Percentiles rank a stretch among this genome's conserved stretches.
phyloP scores from a whole-genome alignment of 495 filamentous ascomycete species.

The Neurospora hispaniola region DNA sequence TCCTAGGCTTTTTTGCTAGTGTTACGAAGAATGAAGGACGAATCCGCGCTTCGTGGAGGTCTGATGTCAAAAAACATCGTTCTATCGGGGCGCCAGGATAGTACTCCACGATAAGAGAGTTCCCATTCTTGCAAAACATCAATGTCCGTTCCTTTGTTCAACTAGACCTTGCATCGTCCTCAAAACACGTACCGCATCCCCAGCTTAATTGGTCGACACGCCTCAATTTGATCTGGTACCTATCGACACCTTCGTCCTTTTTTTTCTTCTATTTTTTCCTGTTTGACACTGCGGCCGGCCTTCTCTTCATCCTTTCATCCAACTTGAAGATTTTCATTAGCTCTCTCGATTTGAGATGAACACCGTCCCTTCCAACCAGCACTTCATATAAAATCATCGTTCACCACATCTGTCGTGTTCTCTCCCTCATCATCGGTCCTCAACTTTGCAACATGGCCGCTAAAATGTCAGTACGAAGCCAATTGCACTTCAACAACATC shows the following conservation, averaged over 20 bases:
- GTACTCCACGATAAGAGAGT: neutral
- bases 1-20: neutral
- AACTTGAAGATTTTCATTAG: neutral
- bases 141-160: neutral
- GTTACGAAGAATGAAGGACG: neutral
- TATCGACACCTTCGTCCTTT: neutral
- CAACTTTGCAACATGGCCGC: constrained; percentile 13
- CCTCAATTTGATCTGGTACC: neutral
- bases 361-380: neutral
- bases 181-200: neutral
- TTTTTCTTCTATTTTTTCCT: neutral
- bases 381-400: neutral
- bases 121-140: neutral
- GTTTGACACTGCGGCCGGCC: neutral
- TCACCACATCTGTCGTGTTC: neutral
- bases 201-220: neutral
- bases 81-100: neutral
- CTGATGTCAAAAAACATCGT: neutral
- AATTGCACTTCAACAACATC: constrained; percentile 3
- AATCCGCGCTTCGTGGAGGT: neutral
- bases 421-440: neutral
- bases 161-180: neutral
- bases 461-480: constrained; percentile 20
- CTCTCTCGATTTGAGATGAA: neutral
- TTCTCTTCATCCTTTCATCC: neutral